A percentile compares a stretch with the other conserved stretches of the same genome.
phyloP scores from a whole-genome alignment of 257 asterid species.

The Scutellaria minor region DNA sequence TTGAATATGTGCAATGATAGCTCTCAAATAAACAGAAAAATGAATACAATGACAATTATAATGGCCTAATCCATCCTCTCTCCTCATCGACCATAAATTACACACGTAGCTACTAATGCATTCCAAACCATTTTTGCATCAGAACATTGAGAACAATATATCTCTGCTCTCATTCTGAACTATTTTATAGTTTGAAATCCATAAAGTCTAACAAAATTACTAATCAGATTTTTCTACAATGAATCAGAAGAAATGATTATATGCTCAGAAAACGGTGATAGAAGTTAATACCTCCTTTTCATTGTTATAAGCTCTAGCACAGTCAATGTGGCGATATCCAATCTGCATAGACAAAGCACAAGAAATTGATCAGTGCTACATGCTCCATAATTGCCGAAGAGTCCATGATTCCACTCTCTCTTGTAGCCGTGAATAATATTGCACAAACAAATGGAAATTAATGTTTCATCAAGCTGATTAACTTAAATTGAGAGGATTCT shows the following conservation, averaged over 20 bases:
- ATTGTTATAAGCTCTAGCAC: constrained; percentile 43
- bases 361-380: neutral
- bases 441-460: neutral
- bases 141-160: neutral
- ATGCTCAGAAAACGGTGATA: neutral
- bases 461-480: neutral
- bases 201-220: neutral
- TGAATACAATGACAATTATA: neutral
- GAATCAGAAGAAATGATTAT: neutral
- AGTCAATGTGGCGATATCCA: constrained; percentile 52
- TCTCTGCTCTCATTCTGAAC: neutral
- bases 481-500: neutral
- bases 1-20: neutral
- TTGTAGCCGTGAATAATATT: neutral
- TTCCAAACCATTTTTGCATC: neutral
- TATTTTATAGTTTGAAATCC: neutral
- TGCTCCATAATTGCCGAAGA: neutral
- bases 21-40: neutral
- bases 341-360: constrained; percentile 32
- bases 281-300: constrained; percentile 46
- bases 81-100: neutral
- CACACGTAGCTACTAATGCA: neutral
- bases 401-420: neutral
- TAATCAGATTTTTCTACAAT: neutral
- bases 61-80: neutral